A percentile compares a stretch with the other conserved stretches of the same genome.
Conservation (phyloP, 345 rosid genomes). For the Eucalyptus pauciflora region DNA sequence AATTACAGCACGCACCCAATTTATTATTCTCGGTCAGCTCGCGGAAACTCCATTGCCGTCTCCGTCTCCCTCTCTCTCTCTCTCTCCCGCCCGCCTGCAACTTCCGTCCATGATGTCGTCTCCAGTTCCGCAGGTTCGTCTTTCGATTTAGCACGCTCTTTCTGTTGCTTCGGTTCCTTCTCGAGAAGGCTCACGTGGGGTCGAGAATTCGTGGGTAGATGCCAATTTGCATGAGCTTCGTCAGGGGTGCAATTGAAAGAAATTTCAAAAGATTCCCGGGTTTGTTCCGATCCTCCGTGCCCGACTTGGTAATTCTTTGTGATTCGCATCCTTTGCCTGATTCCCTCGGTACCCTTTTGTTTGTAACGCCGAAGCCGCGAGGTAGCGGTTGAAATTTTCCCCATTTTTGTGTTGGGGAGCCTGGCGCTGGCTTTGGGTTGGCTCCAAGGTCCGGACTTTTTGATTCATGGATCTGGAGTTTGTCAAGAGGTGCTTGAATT, state of each 20-base stretch:
- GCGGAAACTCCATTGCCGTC: background rate
- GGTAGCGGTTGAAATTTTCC: background rate
- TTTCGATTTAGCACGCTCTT: background rate
- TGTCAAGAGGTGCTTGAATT: slow-evolving; percentile 22
- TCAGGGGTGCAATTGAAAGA: background rate
- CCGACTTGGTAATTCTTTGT: background rate
- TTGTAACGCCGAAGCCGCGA: background rate
- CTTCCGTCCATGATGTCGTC: background rate
- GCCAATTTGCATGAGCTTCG: background rate
- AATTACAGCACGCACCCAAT: background rate
- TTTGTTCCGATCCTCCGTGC: background rate
- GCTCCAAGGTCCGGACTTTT: slow-evolving; percentile 1
- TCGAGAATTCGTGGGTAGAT: background rate
- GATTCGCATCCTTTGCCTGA: background rate
- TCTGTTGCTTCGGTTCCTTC: background rate
- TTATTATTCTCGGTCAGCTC: background rate
- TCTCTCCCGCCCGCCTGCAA: background rate
- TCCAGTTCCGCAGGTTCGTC: background rate
- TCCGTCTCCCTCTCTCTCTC: background rate
- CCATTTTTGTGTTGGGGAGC: background rate
- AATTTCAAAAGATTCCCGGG: background rate
- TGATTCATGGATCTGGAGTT: slow-evolving; percentile 41
- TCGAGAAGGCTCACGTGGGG: background rate
- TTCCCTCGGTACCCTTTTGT: background rate
- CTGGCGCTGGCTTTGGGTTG: background rate